Conservation (phyloP, 345 rosid species). For the Melaleuca alternifolia region DNA sequence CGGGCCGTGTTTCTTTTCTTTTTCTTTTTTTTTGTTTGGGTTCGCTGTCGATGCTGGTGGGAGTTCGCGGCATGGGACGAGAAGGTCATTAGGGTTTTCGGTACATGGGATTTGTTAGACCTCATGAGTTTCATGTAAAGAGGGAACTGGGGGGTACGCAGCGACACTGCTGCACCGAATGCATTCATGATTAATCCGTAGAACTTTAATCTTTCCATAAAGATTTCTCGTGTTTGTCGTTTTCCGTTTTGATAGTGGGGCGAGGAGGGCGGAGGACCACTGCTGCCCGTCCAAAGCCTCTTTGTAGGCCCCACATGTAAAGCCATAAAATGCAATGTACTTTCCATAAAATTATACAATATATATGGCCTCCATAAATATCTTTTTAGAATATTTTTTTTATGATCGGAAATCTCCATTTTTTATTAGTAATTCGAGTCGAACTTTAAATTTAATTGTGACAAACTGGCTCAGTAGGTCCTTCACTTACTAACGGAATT, state of each 20-base stretch:
- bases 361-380: too few species aligned
- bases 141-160: too few species aligned
- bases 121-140: not conserved
- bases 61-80: not conserved
- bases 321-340: not conserved
- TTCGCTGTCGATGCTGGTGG: accelerated
- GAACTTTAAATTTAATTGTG: too few species aligned
- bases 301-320: not conserved
- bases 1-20: not conserved
- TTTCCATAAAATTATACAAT: too few species aligned
- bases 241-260: not conserved
- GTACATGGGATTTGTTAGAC: not conserved
- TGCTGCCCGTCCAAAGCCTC: not conserved
- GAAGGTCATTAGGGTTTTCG: not conserved
- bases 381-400: too few species aligned
- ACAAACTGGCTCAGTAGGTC: too few species aligned
- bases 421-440: too few species aligned
- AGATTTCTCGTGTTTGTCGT: not conserved
- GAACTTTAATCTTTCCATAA: not conserved
- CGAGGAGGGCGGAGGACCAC: not conserved
- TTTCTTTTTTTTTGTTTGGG: too few species aligned
- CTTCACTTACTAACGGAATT: too few species aligned
- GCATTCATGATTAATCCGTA: not conserved
- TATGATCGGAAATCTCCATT: too few species aligned
- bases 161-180: not conserved